These are phyloP conservation scores for Apiospora koreana DNA, from an alignment of 2,329 filamentous ascomycete genomes.

Conservation along the genomic window DNA sequence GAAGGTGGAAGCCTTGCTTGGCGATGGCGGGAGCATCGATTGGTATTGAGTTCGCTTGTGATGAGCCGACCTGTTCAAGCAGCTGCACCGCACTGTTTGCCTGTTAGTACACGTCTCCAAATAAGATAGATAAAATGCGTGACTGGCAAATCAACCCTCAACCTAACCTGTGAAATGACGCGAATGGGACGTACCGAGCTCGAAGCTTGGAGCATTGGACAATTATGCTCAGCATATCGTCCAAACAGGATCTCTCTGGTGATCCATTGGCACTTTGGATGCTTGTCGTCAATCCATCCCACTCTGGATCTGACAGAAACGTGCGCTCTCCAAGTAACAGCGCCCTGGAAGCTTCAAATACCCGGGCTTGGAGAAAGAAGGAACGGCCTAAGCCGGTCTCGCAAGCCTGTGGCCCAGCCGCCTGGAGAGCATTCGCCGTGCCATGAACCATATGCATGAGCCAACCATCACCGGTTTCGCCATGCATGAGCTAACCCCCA, in stretches of 20 bases:
- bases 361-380: constrained; percentile 13
- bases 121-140: no score
- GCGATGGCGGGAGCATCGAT: neutral
- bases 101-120: neutral
- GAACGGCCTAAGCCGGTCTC: neutral
- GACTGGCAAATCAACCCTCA: neutral
- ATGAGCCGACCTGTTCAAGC: neutral
- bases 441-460: constrained; percentile 17
- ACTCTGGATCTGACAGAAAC: constrained; percentile 12
- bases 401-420: constrained; percentile 6
- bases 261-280: no score
- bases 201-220: constrained; percentile 12
- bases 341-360: constrained; percentile 15
- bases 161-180: neutral
- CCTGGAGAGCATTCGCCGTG: constrained; percentile 14
- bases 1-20: constrained; percentile 5
- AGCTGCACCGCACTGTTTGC: neutral
- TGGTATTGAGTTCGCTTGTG: neutral
- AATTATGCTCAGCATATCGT: constrained; percentile 6
- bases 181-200: neutral
- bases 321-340: constrained; percentile 10
- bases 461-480: constrained; percentile 13
- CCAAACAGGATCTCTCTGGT: neutral
- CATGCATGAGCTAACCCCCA: constrained; percentile 10
- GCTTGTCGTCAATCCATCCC: neutral